Evolutionary conservation across 768 basidiomycete genomes (phyloP).

Genomic region (Rhodotorula kratochvilovae): DNA sequence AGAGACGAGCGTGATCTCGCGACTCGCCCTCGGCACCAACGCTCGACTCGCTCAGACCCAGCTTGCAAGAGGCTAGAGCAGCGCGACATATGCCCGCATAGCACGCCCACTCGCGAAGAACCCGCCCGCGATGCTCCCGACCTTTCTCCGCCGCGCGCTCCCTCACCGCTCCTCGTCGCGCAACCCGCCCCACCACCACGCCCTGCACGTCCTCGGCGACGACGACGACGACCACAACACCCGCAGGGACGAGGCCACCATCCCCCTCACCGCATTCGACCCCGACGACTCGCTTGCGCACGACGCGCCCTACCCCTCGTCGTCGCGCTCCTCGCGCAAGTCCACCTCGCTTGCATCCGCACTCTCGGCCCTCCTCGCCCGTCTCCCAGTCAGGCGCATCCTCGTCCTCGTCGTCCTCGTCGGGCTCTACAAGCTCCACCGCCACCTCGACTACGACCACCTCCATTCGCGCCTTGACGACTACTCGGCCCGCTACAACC

Average conservation of each 20-base stretch:
- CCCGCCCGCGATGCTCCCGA: background rate
- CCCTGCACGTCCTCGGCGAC: background rate
- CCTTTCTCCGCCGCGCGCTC: background rate
- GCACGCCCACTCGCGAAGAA: background rate
- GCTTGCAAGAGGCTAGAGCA: no score
- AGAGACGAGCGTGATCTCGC: no score
- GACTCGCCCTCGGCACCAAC: no score
- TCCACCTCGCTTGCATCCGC: background rate
- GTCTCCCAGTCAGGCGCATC: conserved; percentile 1
- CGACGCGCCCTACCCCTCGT: background rate
- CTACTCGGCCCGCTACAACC: conserved; percentile 7
- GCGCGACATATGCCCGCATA: background rate
- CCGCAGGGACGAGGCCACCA: background rate
- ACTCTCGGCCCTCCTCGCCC: background rate
- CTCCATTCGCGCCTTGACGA: background rate
- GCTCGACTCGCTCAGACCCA: no score
- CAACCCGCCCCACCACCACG: no score
- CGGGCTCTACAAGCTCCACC: conserved; percentile 18
- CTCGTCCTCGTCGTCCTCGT: conserved; percentile 27
- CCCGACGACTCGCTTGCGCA: background rate
- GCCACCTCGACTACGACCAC: background rate
- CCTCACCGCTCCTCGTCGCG: background rate
- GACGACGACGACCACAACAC: background rate
- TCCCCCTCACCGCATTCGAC: conserved; percentile 3
- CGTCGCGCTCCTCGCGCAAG: background rate